Percentiles rank a stretch among this genome's conserved stretches.
Evolutionary conservation across 2,329 filamentous ascomycete genomes (phyloP).

Genomic region (Coniochaeta sp.): DNA sequence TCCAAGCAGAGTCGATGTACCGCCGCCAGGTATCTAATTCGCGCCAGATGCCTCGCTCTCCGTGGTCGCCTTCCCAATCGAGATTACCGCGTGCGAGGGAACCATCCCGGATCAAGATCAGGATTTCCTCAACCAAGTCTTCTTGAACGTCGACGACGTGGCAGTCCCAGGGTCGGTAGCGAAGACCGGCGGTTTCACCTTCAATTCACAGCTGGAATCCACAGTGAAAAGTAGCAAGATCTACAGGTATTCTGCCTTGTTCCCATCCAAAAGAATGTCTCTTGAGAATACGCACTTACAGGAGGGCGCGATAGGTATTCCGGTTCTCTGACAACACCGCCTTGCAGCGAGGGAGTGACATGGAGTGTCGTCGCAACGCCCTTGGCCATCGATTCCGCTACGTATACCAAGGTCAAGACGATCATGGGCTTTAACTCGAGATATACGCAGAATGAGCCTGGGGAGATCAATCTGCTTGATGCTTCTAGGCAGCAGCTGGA

Average conservation of each 20-base stretch:
- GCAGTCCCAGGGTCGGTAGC: constrained; percentile 28
- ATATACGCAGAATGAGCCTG: constrained; percentile 43
- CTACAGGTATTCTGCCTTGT: background rate
- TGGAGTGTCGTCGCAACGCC: constrained; percentile 44
- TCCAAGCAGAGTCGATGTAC: background rate
- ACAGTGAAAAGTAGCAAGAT: background rate
- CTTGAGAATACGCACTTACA: background rate
- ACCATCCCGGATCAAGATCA: constrained; percentile 3
- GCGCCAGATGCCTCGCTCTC: constrained; percentile 21
- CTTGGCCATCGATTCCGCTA: constrained; percentile 32
- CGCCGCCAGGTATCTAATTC: background rate
- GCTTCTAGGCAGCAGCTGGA: background rate
- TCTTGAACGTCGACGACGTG: constrained; percentile 29
- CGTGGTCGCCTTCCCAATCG: constrained; percentile 31
- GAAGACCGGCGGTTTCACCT: constrained; percentile 30
- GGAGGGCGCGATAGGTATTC: constrained; percentile 27
- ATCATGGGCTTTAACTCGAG: constrained; percentile 50
- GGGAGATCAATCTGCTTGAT: constrained; percentile 33
- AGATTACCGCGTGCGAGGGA: constrained; percentile 13
- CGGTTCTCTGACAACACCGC: constrained; percentile 56
- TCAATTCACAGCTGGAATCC: constrained; percentile 20
- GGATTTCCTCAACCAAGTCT: constrained; percentile 27
- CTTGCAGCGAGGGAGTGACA: constrained; percentile 48
- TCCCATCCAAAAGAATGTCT: background rate
- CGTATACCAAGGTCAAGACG: constrained; percentile 42